These are phyloP conservation scores for Fusarium decemcellulare DNA, from an alignment of 2,329 filamentous ascomycete genomes.

Conservation along the genomic window DNA sequence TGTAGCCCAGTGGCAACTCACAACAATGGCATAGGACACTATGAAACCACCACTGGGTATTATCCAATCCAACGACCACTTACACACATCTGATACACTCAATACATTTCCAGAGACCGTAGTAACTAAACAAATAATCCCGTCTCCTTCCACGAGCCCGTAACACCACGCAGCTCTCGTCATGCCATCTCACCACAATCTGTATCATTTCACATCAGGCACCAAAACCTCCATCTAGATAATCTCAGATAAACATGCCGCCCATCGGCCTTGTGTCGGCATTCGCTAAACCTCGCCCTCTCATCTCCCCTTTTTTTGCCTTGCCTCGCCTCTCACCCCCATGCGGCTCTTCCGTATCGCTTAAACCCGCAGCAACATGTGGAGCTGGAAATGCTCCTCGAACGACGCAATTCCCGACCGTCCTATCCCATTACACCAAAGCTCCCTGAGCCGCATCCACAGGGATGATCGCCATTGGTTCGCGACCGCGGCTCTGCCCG, in stretches of 20 bases:
- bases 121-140: no score
- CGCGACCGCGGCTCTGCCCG: slow-evolving; percentile 37
- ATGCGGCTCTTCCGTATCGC: slow-evolving; percentile 42
- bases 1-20: no score
- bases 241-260: slow-evolving; percentile 28
- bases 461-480: slow-evolving; percentile 29
- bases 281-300: slow-evolving; percentile 37
- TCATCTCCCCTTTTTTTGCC: background rate
- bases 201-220: slow-evolving; percentile 15
- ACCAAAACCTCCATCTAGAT: slow-evolving; percentile 16
- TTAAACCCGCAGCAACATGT: slow-evolving; percentile 14
- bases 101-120: no score
- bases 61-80: no score
- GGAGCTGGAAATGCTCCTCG: slow-evolving; percentile 39
- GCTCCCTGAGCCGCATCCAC: slow-evolving; percentile 20
- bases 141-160: no score
- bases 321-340: background rate
- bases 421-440: slow-evolving; percentile 32
- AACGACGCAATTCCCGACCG: slow-evolving; percentile 40
- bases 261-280: slow-evolving; percentile 43
- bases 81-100: no score
- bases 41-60: no score
- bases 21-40: no score
- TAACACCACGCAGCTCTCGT: no score
- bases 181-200: background rate